Evolutionary conservation across 306 rosid species (phyloP).

Genomic region (Quercus variabilis): DNA sequence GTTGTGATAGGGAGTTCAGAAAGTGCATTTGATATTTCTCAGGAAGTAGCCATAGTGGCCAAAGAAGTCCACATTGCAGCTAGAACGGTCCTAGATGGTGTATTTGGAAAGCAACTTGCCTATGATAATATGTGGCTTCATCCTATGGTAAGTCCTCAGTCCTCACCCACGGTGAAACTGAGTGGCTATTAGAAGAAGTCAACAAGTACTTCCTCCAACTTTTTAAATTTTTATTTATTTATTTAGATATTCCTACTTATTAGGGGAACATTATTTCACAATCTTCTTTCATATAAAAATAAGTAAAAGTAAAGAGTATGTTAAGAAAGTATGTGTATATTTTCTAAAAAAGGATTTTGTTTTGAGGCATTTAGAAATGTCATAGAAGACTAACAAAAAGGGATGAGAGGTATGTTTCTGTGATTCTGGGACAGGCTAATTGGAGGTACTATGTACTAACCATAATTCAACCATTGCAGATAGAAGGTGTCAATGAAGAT

Average conservation of each 20-base stretch:
- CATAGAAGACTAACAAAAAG: too few species aligned
- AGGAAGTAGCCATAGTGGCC: slow-evolving; percentile 64
- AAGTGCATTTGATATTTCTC: slow-evolving; percentile 71
- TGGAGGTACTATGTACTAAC: background rate
- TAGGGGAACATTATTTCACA: too few species aligned
- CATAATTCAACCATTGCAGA: slow-evolving; percentile 36
- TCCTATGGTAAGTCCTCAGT: slow-evolving; percentile 54
- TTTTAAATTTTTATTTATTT: too few species aligned
- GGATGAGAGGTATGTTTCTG: too few species aligned
- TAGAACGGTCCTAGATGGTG: slow-evolving; percentile 35
- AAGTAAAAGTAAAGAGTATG: too few species aligned
- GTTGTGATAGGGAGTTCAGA: slow-evolving; percentile 66
- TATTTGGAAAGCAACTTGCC: slow-evolving; percentile 40
- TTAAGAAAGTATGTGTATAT: too few species aligned
- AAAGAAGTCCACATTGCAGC: slow-evolving; percentile 75
- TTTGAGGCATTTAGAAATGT: too few species aligned
- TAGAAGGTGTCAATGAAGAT: slow-evolving; percentile 53
- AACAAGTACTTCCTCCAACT: background rate
- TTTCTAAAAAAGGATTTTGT: too few species aligned
- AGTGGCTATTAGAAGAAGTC: background rate
- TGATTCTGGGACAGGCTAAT: background rate
- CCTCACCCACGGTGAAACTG: slow-evolving; percentile 29
- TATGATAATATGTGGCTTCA: slow-evolving; percentile 71
- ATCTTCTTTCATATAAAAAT: too few species aligned
- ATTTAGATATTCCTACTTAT: too few species aligned